These are phyloP conservation scores for Luvunga scandens DNA, from an alignment of 345 rosid genomes.

Conservation along the genomic window DNA sequence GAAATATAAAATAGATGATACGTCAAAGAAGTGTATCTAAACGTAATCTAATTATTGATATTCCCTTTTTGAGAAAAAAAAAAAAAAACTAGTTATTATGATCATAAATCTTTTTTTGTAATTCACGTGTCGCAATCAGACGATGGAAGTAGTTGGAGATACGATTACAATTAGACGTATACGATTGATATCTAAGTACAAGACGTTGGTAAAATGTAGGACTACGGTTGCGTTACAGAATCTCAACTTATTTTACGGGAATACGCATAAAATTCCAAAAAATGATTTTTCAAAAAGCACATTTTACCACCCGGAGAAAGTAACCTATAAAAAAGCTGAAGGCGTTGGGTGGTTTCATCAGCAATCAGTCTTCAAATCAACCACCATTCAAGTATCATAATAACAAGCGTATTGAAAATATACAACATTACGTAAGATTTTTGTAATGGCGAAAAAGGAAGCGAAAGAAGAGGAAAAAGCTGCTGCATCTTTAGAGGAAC, in stretches of 20 bases:
- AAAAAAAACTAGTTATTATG: too few species aligned
- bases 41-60: neutral
- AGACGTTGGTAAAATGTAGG: neutral
- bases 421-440: too few species aligned
- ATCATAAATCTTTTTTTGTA: too few species aligned
- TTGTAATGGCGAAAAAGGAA: slow-evolving; percentile 26
- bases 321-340: neutral
- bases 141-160: neutral
- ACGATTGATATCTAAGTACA: neutral
- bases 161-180: neutral
- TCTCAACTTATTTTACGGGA: neutral
- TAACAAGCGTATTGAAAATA: neutral
- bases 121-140: neutral
- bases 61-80: too few species aligned
- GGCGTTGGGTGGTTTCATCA: neutral
- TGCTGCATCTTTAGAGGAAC: slow-evolving; percentile 15
- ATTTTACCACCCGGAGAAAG: neutral
- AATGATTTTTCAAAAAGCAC: neutral
- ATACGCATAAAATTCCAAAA: neutral
- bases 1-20: neutral
- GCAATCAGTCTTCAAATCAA: neutral
- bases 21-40: neutral
- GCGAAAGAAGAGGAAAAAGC: slow-evolving; percentile 30
- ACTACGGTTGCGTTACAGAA: neutral
- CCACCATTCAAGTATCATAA: neutral